Percentiles rank a stretch among this genome's conserved stretches.
These are phyloP conservation scores for Trichoderma harzianum DNA, from an alignment of 2,329 filamentous ascomycete genomes.

Conservation along the genomic window DNA sequence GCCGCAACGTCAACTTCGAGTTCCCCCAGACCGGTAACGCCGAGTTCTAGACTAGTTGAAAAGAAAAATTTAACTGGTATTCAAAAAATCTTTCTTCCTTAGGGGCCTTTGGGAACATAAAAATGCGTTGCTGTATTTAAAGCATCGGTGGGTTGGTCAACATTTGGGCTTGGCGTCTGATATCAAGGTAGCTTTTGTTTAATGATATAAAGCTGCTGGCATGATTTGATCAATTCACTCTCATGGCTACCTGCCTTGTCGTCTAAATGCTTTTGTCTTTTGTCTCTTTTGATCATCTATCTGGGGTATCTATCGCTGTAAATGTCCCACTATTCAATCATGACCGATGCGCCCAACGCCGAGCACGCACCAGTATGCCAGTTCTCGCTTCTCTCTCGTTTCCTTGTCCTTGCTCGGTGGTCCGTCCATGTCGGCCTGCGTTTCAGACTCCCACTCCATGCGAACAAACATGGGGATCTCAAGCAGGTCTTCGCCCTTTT, in stretches of 20 bases:
- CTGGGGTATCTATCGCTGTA: slow-evolving; percentile 40
- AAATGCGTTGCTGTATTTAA: slow-evolving; percentile 32
- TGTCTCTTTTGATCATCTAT: slow-evolving; percentile 24
- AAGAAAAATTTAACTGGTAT: background rate
- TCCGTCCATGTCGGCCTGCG: slow-evolving; percentile 60
- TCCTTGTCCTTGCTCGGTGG: slow-evolving; percentile 53
- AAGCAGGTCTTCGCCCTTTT: slow-evolving; percentile 61
- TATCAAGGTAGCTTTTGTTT: slow-evolving; percentile 45
- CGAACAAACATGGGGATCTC: slow-evolving; percentile 95
- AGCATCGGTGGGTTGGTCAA: slow-evolving; percentile 39
- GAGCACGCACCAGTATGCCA: slow-evolving; percentile 94
- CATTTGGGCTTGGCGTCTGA: slow-evolving; percentile 48
- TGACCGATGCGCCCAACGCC: slow-evolving; percentile 77
- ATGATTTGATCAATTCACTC: slow-evolving; percentile 35
- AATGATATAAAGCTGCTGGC: slow-evolving; percentile 42
- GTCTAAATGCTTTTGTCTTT: slow-evolving; percentile 19
- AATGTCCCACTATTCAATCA: slow-evolving; percentile 29
- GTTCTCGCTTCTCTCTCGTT: slow-evolving; percentile 73
- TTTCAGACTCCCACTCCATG: slow-evolving; percentile 81
- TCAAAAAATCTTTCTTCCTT: slow-evolving; percentile 4
- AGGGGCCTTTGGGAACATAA: slow-evolving; percentile 8
- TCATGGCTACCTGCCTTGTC: slow-evolving; percentile 21
- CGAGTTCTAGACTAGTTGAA: slow-evolving; percentile 49
- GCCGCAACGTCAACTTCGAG: slow-evolving; percentile 95
- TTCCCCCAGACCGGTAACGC: slow-evolving; percentile 80